Conservation (phyloP, 768 basidiomycete genomes). For the Lactifluus volemus region DNA sequence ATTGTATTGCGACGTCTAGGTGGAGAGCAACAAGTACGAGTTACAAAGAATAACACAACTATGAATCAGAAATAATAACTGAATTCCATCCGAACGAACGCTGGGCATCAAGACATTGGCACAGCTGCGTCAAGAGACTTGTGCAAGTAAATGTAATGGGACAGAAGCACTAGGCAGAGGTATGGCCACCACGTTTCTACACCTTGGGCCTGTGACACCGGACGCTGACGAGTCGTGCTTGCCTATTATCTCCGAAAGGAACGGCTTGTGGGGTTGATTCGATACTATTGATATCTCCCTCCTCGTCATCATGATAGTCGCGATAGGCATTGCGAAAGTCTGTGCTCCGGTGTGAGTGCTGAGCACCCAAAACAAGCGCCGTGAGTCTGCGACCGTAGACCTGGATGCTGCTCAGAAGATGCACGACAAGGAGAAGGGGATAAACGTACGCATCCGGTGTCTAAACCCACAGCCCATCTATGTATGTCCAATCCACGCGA, state of each 20-base stretch:
- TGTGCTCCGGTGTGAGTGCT: background rate
- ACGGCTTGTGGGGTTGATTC: conserved; percentile 25
- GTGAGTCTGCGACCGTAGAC: conserved; percentile 55
- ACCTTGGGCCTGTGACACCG: conserved; percentile 29
- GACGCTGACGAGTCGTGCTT: conserved; percentile 39
- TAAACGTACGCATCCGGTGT: conserved; percentile 71
- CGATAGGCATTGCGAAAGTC: background rate
- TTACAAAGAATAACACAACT: too few relatives aligned
- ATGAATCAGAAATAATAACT: background rate
- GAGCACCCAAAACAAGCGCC: conserved; percentile 50
- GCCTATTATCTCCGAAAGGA: conserved; percentile 52
- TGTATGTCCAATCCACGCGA: conserved; percentile 71
- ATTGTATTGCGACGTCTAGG: background rate
- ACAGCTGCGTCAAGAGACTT: background rate
- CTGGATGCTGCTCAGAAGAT: conserved; percentile 23
- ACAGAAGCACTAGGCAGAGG: background rate
- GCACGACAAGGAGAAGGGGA: background rate
- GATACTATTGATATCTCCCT: conserved; percentile 22
- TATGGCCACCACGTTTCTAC: background rate
- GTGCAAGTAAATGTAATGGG: background rate
- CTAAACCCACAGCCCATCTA: conserved; percentile 78
- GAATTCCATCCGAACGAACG: background rate
- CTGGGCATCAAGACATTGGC: background rate
- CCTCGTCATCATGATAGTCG: background rate
- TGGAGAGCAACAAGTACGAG: background rate